A percentile compares a stretch with the other conserved stretches of the same genome.
phyloP scores from a whole-genome alignment of 2,329 filamentous ascomycete species.

The Fusarium oligoseptatum region DNA sequence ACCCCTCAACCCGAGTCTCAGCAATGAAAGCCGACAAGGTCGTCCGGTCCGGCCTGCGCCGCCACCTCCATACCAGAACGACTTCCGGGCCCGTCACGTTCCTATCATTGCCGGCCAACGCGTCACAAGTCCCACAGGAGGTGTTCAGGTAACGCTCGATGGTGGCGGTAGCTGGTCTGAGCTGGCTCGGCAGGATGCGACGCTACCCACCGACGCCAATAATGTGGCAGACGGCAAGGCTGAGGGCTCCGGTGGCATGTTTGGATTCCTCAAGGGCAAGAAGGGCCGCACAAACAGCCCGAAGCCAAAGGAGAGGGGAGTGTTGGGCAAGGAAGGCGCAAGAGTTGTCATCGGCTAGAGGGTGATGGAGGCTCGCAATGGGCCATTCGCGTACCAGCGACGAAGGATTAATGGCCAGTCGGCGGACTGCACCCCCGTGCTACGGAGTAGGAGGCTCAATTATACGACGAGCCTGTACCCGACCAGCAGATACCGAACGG shows the following conservation, averaged over 20 bases:
- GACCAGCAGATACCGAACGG: conserved; percentile 15
- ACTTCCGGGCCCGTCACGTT: conserved; percentile 61
- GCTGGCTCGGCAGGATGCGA: conserved; percentile 85
- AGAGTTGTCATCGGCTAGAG: conserved; percentile 79
- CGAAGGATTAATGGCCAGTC: conserved; percentile 25
- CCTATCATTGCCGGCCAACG: conserved; percentile 73
- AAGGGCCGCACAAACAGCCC: conserved; percentile 92
- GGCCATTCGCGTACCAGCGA: conserved; percentile 30
- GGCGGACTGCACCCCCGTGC: conserved; percentile 20
- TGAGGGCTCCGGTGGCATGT: conserved; percentile 80
- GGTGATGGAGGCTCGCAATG: conserved; percentile 33
- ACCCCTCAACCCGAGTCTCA: conserved; percentile 42
- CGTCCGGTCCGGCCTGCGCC: conserved; percentile 49
- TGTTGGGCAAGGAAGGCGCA: conserved; percentile 94
- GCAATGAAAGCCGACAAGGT: conserved; percentile 45
- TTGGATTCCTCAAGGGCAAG: conserved; percentile 90
- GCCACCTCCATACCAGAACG: conserved; percentile 62
- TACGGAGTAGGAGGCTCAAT: conserved; percentile 10
- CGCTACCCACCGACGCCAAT: conserved; percentile 76
- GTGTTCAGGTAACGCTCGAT: conserved; percentile 91
- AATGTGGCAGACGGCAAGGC: conserved; percentile 65
- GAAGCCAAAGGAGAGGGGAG: conserved; percentile 92
- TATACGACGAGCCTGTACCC: conserved; percentile 12
- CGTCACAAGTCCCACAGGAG: conserved; percentile 82
- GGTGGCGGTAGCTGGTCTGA: conserved; percentile 93